Conservation (phyloP, 169 alveolate species). For the Cryptosporidium bovis region DNA sequence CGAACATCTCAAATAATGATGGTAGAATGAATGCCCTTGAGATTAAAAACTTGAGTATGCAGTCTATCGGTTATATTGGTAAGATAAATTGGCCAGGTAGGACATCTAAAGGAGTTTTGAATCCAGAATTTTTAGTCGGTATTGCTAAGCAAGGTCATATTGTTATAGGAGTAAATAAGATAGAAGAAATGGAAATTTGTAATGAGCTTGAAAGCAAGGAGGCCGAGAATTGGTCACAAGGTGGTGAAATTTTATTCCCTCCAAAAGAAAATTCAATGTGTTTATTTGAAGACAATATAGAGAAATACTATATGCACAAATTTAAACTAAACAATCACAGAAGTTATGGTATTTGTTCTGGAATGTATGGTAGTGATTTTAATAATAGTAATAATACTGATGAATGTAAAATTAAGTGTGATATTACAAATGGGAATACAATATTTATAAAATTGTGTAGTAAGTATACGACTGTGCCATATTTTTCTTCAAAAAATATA, state of each 20-base stretch:
- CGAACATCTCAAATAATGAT: neutral
- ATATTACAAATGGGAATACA: conserved; percentile 47
- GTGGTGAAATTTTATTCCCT: conserved; percentile 42
- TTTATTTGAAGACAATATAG: conserved; percentile 14
- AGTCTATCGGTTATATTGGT: conserved; percentile 10
- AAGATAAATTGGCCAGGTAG: conserved; percentile 67
- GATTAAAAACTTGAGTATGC: neutral
- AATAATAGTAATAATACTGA: neutral
- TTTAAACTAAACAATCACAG: neutral
- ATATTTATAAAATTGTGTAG: conserved; percentile 42
- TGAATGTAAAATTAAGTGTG: neutral
- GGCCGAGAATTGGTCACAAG: conserved; percentile 48
- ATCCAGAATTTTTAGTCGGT: conserved; percentile 44
- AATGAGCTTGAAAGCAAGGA: conserved; percentile 3
- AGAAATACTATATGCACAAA: conserved; percentile 18
- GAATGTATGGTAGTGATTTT: neutral
- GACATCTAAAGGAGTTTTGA: conserved; percentile 53
- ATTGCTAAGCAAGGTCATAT: neutral
- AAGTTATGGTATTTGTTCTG: neutral
- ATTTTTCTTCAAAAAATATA: conserved; percentile 44
- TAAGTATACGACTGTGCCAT: conserved; percentile 57
- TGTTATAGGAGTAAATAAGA: conserved; percentile 23
- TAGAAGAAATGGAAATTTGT: neutral
- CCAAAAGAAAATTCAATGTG: conserved; percentile 7
- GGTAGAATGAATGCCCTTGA: neutral